Evolutionary conservation across 495 filamentous ascomycete species (phyloP).

Genomic region (Neurospora africana): DNA sequence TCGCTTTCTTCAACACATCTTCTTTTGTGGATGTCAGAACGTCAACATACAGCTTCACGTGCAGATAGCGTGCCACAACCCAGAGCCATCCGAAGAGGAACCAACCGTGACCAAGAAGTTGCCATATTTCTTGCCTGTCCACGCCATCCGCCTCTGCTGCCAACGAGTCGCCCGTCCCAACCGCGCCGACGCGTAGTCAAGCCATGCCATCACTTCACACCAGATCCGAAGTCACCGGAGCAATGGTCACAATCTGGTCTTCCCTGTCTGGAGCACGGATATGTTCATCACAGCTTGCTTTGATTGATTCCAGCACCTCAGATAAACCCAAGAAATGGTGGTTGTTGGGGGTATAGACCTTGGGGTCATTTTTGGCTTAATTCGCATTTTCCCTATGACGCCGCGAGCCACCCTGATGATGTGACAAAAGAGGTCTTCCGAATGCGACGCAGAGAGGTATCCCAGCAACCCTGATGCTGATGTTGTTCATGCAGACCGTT

Average conservation of each 20-base stretch:
- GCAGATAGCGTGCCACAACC: neutral
- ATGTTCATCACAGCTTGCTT: neutral
- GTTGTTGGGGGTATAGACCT: constrained; percentile 7
- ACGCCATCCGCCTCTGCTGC: neutral
- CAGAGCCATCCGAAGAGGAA: neutral
- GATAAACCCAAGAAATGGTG: neutral
- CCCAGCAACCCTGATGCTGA: constrained; percentile 37
- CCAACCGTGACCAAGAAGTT: neutral
- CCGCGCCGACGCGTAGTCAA: neutral
- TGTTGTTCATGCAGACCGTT: constrained; percentile 36
- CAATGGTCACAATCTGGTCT: neutral
- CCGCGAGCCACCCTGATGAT: constrained; percentile 28
- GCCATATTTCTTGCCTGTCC: neutral
- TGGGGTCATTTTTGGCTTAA: constrained; percentile 24
- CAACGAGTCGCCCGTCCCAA: neutral
- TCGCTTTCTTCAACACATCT: neutral
- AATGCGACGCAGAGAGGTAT: constrained; percentile 38
- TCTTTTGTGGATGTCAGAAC: neutral
- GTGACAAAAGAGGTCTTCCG: constrained; percentile 43
- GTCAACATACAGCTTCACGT: neutral
- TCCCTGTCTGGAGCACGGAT: neutral
- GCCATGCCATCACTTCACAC: neutral
- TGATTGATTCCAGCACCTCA: neutral
- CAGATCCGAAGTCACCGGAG: neutral
- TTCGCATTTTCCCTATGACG: constrained; percentile 37